phyloP scores from a whole-genome alignment of 2,329 filamentous ascomycete genomes.

The Cladophialophora yegresii region DNA sequence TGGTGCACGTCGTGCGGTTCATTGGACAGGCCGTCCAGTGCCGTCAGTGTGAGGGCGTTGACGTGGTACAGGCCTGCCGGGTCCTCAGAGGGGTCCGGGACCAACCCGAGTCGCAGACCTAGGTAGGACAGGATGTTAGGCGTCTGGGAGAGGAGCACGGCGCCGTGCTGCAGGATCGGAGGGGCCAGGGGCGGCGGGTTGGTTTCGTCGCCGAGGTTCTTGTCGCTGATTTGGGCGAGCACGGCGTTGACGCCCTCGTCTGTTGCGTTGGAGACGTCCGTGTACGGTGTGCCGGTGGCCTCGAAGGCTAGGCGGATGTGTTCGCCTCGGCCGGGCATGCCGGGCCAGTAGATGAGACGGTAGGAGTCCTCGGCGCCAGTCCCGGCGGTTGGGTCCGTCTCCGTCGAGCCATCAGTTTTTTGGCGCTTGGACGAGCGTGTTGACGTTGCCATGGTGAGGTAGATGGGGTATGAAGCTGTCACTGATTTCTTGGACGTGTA shows the following conservation, averaged over 20 bases:
- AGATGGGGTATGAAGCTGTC: neutral
- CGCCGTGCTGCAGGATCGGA: conserved; percentile 60
- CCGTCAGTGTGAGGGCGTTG: conserved; percentile 66
- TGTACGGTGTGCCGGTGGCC: conserved; percentile 65
- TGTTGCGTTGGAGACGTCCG: conserved; percentile 57
- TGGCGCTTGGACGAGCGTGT: conserved; percentile 35
- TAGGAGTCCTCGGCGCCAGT: neutral
- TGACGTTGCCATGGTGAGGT: conserved; percentile 24
- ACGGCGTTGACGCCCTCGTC: conserved; percentile 57
- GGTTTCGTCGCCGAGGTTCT: conserved; percentile 46
- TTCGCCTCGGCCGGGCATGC: conserved; percentile 72
- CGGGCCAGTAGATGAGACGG: conserved; percentile 48
- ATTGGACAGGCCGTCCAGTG: conserved; percentile 68
- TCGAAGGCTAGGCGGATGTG: conserved; percentile 72
- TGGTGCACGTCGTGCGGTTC: conserved; percentile 78
- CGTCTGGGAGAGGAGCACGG: conserved; percentile 66
- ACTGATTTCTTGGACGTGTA: neutral
- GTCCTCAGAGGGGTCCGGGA: conserved; percentile 46
- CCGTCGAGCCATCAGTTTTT: conserved; percentile 21
- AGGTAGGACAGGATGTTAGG: conserved; percentile 74
- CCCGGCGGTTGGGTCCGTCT: neutral
- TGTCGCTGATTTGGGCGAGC: conserved; percentile 49
- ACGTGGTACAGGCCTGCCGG: conserved; percentile 57
- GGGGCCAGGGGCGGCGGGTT: conserved; percentile 69
- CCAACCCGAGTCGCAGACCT: conserved; percentile 60